These are phyloP conservation scores for Vitellaria paradoxa DNA, from an alignment of 179 eudicot genomes.

Conservation along the genomic window DNA sequence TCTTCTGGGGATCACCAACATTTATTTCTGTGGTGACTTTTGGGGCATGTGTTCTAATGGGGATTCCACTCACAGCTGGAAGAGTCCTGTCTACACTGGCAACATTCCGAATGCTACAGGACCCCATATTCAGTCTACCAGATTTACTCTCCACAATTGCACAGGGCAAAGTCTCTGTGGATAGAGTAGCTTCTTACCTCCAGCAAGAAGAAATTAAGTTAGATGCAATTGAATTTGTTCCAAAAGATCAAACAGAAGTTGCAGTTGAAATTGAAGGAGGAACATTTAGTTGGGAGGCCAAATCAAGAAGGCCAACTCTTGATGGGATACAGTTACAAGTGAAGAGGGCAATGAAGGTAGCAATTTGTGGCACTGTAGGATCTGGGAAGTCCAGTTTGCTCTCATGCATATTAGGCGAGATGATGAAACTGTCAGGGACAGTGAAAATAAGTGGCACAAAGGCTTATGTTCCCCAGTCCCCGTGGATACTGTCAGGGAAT, in stretches of 20 bases:
- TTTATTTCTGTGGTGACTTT: conserved; percentile 83
- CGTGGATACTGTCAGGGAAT: conserved; percentile 95
- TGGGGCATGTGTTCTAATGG: conserved; percentile 75
- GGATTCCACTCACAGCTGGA: conserved; percentile 88
- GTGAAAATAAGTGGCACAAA: conserved; percentile 77
- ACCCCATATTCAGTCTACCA: conserved; percentile 80
- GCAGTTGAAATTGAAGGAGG: conserved; percentile 61
- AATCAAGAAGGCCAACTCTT: conserved; percentile 48
- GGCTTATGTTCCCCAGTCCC: conserved; percentile 97
- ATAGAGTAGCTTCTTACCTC: conserved; percentile 69
- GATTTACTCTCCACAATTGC: conserved; percentile 71
- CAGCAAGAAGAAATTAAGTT: conserved; percentile 68
- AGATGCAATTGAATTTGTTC: conserved; percentile 59
- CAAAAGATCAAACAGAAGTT: conserved; percentile 41
- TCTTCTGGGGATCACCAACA: conserved; percentile 97
- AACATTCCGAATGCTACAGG: conserved; percentile 89
- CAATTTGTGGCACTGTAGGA: conserved; percentile 95
- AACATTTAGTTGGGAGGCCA: conserved; percentile 65
- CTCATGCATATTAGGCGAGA: conserved; percentile 83
- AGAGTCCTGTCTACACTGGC: conserved; percentile 85
- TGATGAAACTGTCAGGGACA: conserved; percentile 61
- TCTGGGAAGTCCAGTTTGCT: conserved; percentile 96
- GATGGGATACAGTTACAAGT: conserved; percentile 54
- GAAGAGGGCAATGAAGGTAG: conserved; percentile 82
- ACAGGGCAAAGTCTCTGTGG: conserved; percentile 86